Conservation (phyloP, 176 grass and related monocot genomes). For the Eragrostis curvula region DNA sequence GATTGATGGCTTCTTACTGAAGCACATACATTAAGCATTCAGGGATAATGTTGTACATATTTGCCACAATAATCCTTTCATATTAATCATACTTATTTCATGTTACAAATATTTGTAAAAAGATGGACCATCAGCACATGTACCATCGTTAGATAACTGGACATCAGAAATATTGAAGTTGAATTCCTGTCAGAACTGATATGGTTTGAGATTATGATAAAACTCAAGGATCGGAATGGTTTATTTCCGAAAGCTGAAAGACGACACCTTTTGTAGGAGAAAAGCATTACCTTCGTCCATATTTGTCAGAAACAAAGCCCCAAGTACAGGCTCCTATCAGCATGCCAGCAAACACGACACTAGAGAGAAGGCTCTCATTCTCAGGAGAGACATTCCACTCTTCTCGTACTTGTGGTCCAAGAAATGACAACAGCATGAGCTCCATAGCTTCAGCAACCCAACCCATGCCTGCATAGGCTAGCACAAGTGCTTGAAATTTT, state of each 20-base stretch:
- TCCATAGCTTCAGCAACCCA: conserved; percentile 86
- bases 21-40: not conserved
- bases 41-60: not conserved
- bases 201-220: not conserved
- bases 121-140: not conserved
- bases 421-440: conserved; percentile 85
- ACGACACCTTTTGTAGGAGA: not conserved
- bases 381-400: conserved; percentile 70
- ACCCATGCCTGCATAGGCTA: conserved; percentile 79
- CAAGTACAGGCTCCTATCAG: conserved; percentile 72
- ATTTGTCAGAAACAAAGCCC: conserved; percentile 82
- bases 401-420: conserved; percentile 62
- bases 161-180: not conserved
- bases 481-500: conserved; percentile 77
- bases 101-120: not conserved
- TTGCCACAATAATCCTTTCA: not conserved
- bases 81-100: not conserved
- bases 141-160: not conserved
- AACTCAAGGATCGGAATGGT: not conserved
- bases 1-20: not conserved
- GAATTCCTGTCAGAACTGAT: not conserved
- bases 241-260: not conserved
- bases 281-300: conserved; percentile 68
- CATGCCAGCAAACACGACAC: conserved; percentile 88
- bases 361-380: conserved; percentile 74